Evolutionary conservation across 768 basidiomycete species (phyloP).

Genomic region (Porphyrellus cyaneotinctus): DNA sequence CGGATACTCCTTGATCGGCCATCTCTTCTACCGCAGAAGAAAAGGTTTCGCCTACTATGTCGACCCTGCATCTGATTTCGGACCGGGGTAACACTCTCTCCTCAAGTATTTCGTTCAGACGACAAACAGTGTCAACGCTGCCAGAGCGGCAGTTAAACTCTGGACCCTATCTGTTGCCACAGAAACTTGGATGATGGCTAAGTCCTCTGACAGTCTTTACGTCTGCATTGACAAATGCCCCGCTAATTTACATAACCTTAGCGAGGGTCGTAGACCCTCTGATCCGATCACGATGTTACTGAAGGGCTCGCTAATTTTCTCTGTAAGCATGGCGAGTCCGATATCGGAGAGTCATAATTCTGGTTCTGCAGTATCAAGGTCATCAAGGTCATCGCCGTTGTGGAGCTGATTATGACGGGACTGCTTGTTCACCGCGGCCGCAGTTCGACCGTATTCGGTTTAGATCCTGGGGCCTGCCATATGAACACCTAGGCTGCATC

Average conservation of each 20-base stretch:
- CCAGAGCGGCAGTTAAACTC: constrained; percentile 49
- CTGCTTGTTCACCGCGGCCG: constrained; percentile 53
- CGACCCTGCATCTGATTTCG: constrained; percentile 67
- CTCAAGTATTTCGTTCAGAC: constrained; percentile 61
- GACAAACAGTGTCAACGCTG: constrained; percentile 64
- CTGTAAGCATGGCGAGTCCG: constrained; percentile 55
- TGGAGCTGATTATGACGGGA: constrained; percentile 41
- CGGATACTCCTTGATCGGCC: constrained; percentile 45
- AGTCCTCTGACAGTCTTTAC: constrained; percentile 13
- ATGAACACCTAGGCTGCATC: constrained; percentile 21
- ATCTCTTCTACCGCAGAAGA: constrained; percentile 56
- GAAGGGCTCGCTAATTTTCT: constrained; percentile 37
- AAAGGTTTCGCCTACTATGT: constrained; percentile 55
- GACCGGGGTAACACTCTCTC: constrained; percentile 46
- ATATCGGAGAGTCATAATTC: constrained; percentile 56
- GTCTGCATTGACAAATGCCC: constrained; percentile 1
- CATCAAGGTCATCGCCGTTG: constrained; percentile 38
- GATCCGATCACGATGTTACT: not conserved
- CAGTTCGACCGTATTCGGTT: constrained; percentile 42
- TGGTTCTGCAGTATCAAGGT: constrained; percentile 48
- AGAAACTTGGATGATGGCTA: constrained; percentile 60
- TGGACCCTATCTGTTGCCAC: constrained; percentile 45
- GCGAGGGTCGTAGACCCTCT: constrained; percentile 30
- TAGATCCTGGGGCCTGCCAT: constrained; percentile 39
- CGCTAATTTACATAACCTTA: constrained; percentile 56